These are phyloP conservation scores for Xylaria polymorpha DNA, from an alignment of 2,329 filamentous ascomycete species.

Conservation along the genomic window DNA sequence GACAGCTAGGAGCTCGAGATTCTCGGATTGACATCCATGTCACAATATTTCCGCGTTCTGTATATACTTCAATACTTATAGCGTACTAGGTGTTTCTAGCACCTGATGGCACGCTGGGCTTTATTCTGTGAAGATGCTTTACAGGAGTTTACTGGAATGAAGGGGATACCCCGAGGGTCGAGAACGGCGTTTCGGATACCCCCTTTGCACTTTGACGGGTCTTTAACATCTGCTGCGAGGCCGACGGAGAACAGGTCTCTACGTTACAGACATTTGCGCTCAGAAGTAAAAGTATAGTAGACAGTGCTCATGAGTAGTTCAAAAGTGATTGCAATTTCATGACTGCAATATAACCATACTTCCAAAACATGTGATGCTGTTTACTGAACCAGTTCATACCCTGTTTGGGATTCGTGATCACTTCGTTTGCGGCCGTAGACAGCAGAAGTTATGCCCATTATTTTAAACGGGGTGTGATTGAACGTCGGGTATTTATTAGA, in stretches of 20 bases:
- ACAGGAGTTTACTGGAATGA: slow-evolving; percentile 24
- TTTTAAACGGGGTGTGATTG: background rate
- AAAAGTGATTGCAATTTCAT: background rate
- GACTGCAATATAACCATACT: background rate
- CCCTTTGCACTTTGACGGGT: background rate
- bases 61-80: slow-evolving; percentile 23
- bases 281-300: background rate
- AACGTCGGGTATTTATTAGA: background rate
- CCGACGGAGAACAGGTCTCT: background rate
- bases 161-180: slow-evolving; percentile 21
- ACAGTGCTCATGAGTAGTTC: background rate
- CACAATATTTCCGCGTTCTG: slow-evolving; percentile 9
- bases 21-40: background rate
- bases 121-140: slow-evolving; percentile 14
- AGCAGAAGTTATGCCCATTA: background rate
- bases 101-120: background rate
- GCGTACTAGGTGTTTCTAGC: background rate
- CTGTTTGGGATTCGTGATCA: background rate
- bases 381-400: background rate
- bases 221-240: background rate
- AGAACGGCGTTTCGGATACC: slow-evolving; percentile 33
- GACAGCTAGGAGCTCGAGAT: background rate
- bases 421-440: background rate
- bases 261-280: background rate
- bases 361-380: background rate